Evolutionary conservation across 2,329 filamentous ascomycete genomes (phyloP).

Genomic region (Trichoderma gracile): DNA sequence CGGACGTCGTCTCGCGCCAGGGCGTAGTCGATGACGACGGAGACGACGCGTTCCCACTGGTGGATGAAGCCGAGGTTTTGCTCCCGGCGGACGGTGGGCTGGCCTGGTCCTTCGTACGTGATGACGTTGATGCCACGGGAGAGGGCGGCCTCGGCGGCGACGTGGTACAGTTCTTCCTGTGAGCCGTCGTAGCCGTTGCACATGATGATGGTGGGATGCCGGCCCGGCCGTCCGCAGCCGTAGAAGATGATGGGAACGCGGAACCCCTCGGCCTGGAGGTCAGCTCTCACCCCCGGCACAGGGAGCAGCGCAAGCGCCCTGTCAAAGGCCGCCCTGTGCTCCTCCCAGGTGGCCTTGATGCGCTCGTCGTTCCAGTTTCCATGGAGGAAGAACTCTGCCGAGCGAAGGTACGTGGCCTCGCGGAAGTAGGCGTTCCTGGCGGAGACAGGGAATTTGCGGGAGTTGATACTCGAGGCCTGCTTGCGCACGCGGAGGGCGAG

Average conservation of each 20-base stretch:
- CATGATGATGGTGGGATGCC: slow-evolving; percentile 42
- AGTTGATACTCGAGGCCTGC: slow-evolving; percentile 27
- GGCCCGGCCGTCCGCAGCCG: slow-evolving; percentile 26
- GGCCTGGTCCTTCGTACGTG: slow-evolving; percentile 50
- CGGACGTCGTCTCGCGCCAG: slow-evolving; percentile 35
- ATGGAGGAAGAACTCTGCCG: slow-evolving; percentile 46
- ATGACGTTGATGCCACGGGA: slow-evolving; percentile 45
- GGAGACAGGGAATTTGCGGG: slow-evolving; percentile 30
- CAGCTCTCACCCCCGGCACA: slow-evolving; percentile 37
- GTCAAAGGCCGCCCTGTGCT: slow-evolving; percentile 41
- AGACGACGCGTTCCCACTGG: slow-evolving; percentile 46
- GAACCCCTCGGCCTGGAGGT: slow-evolving; percentile 37
- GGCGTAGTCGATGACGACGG: slow-evolving; percentile 44
- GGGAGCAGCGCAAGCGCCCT: slow-evolving; percentile 40
- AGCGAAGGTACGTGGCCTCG: slow-evolving; percentile 45
- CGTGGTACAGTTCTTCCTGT: slow-evolving; percentile 47
- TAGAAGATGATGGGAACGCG: slow-evolving; percentile 40
- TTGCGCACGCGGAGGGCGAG: slow-evolving; percentile 30
- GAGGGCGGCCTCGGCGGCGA: slow-evolving; percentile 37
- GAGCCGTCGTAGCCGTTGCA: slow-evolving; percentile 45
- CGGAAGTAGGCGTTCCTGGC: slow-evolving; percentile 39
- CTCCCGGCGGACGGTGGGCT: slow-evolving; percentile 43
- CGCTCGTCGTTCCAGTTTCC: slow-evolving; percentile 43
- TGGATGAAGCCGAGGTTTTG: slow-evolving; percentile 48
- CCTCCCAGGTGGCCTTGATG: slow-evolving; percentile 41